A percentile compares a stretch with the other conserved stretches of the same genome.
Conservation (phyloP, 441 rosid genomes). For the Capsella rubella region DNA sequence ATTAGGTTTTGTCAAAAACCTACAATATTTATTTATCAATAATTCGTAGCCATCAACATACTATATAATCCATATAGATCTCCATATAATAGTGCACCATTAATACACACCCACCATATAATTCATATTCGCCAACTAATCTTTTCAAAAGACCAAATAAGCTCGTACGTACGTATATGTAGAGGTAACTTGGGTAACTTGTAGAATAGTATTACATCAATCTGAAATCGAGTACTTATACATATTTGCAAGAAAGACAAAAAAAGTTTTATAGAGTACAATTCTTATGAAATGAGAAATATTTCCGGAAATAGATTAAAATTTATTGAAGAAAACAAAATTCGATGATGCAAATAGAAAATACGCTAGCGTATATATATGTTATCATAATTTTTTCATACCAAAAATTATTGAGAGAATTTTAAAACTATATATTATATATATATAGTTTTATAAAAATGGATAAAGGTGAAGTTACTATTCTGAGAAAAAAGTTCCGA, state of each 20-base stretch:
- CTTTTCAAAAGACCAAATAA: background rate
- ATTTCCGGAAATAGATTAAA: background rate
- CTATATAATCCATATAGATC: conserved; percentile 5
- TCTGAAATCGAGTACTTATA: conserved; percentile 8
- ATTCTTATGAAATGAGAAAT: background rate
- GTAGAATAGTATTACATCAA: conserved; percentile 4
- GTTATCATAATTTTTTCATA: background rate
- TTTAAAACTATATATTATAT: background rate
- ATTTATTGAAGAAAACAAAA: background rate
- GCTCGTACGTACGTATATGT: background rate
- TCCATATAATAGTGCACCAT: conserved; percentile 26
- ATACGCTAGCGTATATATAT: background rate
- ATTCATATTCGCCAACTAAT: background rate
- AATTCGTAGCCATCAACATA: conserved; percentile 20
- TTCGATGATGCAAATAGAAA: background rate
- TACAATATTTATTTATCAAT: conserved; percentile 10
- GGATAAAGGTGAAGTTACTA: conserved; percentile 15
- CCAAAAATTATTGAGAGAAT: background rate
- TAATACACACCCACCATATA: conserved; percentile 29
- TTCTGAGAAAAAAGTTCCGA: conserved; percentile 38
- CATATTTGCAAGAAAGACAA: conserved; percentile 13
- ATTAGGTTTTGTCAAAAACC: background rate
- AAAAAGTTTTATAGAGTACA: background rate
- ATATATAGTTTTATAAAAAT: background rate
- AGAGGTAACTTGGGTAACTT: conserved; percentile 6